Conservation (phyloP, 2,329 filamentous ascomycete genomes). For the Malbranchea zuffiana region DNA sequence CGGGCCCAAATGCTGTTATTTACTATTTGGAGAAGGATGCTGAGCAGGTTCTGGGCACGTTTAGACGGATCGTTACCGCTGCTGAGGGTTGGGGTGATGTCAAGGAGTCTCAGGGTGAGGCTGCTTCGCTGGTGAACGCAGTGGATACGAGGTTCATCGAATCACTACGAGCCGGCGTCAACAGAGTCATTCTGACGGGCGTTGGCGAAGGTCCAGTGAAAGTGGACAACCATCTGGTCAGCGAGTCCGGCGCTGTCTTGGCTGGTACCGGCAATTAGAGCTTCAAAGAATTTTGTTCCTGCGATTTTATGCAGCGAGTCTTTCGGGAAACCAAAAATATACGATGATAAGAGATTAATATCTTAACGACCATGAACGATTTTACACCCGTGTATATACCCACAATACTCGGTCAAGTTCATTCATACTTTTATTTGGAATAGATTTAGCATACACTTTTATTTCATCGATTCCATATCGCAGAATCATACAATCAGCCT, state of each 20-base stretch:
- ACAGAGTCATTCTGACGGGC: slow-evolving; percentile 77
- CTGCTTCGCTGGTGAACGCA: slow-evolving; percentile 50
- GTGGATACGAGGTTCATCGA: slow-evolving; percentile 44
- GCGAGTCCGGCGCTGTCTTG: slow-evolving; percentile 48
- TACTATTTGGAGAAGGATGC: slow-evolving; percentile 82
- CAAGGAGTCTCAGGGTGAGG: slow-evolving; percentile 40
- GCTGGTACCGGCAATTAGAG: slow-evolving; percentile 14
- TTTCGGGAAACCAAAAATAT: no score
- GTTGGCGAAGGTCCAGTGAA: slow-evolving; percentile 82
- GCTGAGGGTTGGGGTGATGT: slow-evolving; percentile 41
- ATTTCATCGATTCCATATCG: background rate
- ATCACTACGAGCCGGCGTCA: slow-evolving; percentile 66
- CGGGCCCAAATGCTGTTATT: slow-evolving; percentile 90
- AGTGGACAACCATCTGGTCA: slow-evolving; percentile 66
- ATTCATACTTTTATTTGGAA: no score
- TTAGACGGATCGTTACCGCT: slow-evolving; percentile 64
- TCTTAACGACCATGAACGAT: slow-evolving; percentile 6
- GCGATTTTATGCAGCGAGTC: background rate
- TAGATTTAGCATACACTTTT: slow-evolving; percentile 6
- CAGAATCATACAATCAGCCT: slow-evolving; percentile 5
- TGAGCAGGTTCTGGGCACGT: slow-evolving; percentile 60
- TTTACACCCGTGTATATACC: slow-evolving; percentile 1
- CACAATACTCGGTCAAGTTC: slow-evolving; percentile 1
- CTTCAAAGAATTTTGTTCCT: background rate
- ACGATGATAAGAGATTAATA: background rate